phyloP scores from a whole-genome alignment of 2,329 filamentous ascomycete genomes.

The Elsinoe fawcettii region DNA sequence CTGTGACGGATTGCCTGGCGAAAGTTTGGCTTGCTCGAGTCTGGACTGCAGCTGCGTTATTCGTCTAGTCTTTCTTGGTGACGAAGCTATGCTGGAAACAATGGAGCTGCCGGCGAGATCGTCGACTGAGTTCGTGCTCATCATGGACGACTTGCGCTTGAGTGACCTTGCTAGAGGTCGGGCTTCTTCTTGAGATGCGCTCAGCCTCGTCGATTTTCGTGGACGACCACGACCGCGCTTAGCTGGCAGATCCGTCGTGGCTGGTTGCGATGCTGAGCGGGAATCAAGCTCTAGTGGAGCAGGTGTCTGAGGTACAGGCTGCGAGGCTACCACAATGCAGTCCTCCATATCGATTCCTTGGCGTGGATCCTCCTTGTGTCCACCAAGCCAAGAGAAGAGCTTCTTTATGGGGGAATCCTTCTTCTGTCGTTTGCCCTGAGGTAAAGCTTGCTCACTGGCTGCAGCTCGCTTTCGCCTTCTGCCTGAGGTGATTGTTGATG shows the following conservation, averaged over 20 bases:
- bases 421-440: slow-evolving; percentile 22
- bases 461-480: neutral
- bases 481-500: neutral
- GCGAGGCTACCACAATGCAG: slow-evolving; percentile 34
- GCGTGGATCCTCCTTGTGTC: slow-evolving; percentile 18
- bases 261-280: slow-evolving; percentile 6
- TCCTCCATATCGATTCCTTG: slow-evolving; percentile 31
- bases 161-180: neutral
- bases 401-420: slow-evolving; percentile 13
- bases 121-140: slow-evolving; percentile 16
- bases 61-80: slow-evolving; percentile 23
- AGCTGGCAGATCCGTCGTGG: neutral
- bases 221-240: slow-evolving; percentile 26
- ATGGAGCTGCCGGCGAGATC: neutral
- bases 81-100: slow-evolving; percentile 10
- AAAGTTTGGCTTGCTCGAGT: slow-evolving; percentile 18
- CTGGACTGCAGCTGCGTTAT: slow-evolving; percentile 20
- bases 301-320: slow-evolving; percentile 14
- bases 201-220: slow-evolving; percentile 18
- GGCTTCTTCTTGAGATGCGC: neutral
- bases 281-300: neutral
- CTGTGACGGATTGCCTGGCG: neutral
- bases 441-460: slow-evolving; percentile 14
- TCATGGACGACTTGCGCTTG: slow-evolving; percentile 26
- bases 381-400: slow-evolving; percentile 21